Evolutionary conservation across 208 protist species (phyloP), one percentile per base, ranked within the genome.

Genomic region (Blastocrithidia nonstop): DNA sequence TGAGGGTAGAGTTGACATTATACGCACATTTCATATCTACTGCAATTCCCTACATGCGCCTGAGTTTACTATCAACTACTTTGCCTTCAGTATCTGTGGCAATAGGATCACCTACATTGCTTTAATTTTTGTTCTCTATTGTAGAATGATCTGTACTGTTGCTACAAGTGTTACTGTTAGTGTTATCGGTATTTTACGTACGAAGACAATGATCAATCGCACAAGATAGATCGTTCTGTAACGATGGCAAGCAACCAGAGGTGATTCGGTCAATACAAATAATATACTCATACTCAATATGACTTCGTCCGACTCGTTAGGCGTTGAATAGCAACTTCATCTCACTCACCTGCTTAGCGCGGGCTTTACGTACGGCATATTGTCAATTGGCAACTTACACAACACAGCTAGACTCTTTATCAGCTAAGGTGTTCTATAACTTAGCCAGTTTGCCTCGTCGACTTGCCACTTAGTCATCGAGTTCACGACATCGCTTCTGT

Each of bases 331-430:
- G 54, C 25, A 86, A 28, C 16, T 67, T 71, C 33, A 66, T 19
- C 28, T 60, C 59, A 6, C 49, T 63, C 1, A 77, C 53, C 29
- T 72, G 52, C 15, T 58, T 33, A 32, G 76, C 67, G 20, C 53
- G 42, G 11, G 81, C 72, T 28, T 73, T 69, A 38, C 74, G 69
- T 7, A 90, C 60, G 33, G 71, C 62, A 31, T 90, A 83, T 50
- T 90, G 76, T 73, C 76, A 86, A 19, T 58, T 59, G 1, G 81
- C 81, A 16, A 90, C 41, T 19, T 75, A 63, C 1, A 60, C 68
- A 51, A 85, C 76, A 17, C 62, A 62, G 0, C 50, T 50, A 24
- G 52, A 52, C 8, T 49, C 27, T 32, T 71, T 57, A 22, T 44
- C 58, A 29, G 54, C 41, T 24, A 81, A 29, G n/a, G 66, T 57